Percentiles rank a stretch among this genome's conserved stretches.
Conservation (phyloP, 179 eudicot genomes). For the Corrigiola litoralis region DNA sequence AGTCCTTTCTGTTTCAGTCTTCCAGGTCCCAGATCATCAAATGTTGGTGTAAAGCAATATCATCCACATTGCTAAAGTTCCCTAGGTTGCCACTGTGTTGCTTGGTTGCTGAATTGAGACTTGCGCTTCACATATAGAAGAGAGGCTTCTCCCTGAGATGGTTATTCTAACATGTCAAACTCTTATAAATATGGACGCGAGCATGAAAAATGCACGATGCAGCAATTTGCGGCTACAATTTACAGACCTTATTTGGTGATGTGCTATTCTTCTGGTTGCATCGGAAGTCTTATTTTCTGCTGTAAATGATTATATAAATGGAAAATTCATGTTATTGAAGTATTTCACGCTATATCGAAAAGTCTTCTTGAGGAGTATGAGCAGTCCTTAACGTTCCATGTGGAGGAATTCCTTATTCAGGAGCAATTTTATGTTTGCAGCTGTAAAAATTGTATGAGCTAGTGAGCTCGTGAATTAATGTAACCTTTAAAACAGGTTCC, state of each 20-base stretch:
- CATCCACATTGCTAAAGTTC: background rate
- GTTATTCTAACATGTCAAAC: background rate
- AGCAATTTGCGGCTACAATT: background rate
- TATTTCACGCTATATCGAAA: background rate
- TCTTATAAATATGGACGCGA: background rate
- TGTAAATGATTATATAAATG: background rate
- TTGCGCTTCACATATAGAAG: background rate
- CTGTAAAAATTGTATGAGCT: too few relatives aligned
- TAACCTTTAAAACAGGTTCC: too few relatives aligned
- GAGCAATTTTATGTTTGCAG: too few relatives aligned
- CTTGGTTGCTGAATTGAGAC: background rate
- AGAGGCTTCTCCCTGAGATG: background rate
- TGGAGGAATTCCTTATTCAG: background rate
- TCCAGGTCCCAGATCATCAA: background rate
- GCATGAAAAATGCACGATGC: background rate
- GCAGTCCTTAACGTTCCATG: too few relatives aligned
- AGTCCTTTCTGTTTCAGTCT: background rate
- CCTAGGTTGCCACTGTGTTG: background rate
- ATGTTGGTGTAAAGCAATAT: background rate
- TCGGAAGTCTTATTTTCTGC: background rate
- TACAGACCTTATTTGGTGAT: background rate
- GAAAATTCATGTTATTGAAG: conserved; percentile 4
- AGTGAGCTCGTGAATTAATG: too few relatives aligned
- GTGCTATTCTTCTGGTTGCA: background rate
- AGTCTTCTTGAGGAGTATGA: background rate